These are phyloP conservation scores for Calendula officinalis DNA, from an alignment of 129 eudicot genomes.

Conservation along the genomic window DNA sequence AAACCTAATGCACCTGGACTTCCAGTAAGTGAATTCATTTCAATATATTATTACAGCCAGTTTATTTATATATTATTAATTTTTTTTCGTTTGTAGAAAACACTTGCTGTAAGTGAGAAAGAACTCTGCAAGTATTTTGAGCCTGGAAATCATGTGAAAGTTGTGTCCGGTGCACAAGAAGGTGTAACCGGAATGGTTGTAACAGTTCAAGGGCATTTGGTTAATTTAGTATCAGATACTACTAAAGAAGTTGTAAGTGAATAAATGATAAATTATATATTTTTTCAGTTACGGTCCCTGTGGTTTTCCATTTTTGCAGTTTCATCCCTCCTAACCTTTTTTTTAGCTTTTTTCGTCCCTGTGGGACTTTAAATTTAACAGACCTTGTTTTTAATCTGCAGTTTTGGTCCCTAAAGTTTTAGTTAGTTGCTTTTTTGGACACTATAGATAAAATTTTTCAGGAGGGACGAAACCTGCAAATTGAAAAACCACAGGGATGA, in stretches of 20 bases:
- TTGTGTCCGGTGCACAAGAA: slow-evolving; percentile 83
- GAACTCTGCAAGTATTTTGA: slow-evolving; percentile 98
- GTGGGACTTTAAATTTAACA: too few species aligned
- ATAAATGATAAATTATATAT: neutral
- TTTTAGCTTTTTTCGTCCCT: too few species aligned
- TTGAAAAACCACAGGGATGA: too few species aligned
- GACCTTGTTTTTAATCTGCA: too few species aligned
- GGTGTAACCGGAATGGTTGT: slow-evolving; percentile 98
- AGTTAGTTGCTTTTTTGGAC: too few species aligned
- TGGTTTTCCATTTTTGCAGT: too few species aligned
- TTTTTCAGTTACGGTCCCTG: neutral
- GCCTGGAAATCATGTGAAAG: slow-evolving; percentile 96
- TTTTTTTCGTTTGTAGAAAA: slow-evolving; percentile 41
- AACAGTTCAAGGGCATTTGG: slow-evolving; percentile 82
- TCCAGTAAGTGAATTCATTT: slow-evolving; percentile 44
- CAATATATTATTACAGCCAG: neutral
- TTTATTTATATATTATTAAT: neutral
- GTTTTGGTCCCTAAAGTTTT: too few species aligned
- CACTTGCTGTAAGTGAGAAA: slow-evolving; percentile 76
- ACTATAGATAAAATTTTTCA: too few species aligned
- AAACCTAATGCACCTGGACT: slow-evolving; percentile 75
- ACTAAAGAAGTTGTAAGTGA: slow-evolving; percentile 87
- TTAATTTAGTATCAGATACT: slow-evolving; percentile 81
- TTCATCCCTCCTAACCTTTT: too few species aligned
- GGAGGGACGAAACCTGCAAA: too few species aligned